Conservation (phyloP, 768 basidiomycete species). For the Auricularia auricula-judae region DNA sequence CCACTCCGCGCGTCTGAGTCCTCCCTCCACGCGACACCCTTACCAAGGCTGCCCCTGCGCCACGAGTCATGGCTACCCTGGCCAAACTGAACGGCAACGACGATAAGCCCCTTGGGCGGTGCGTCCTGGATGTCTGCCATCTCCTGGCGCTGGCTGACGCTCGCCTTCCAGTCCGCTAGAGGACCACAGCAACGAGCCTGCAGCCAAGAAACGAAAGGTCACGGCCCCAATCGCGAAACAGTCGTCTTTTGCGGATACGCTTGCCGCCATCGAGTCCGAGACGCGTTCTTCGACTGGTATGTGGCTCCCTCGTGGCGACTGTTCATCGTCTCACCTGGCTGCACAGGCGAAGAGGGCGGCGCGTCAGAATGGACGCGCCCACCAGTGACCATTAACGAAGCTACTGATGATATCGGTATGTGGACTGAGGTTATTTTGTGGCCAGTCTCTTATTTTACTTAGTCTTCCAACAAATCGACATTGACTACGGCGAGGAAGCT, state of each 20-base stretch:
- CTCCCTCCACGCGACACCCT: background rate
- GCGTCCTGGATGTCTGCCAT: background rate
- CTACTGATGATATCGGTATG: conserved; percentile 60
- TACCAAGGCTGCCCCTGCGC: background rate
- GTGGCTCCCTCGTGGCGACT: conserved; percentile 11
- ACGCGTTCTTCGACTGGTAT: conserved; percentile 31
- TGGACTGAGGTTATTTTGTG: background rate
- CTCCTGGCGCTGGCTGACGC: background rate
- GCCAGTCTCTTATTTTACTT: background rate
- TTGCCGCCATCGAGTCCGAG: conserved; percentile 51
- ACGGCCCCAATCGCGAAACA: conserved; percentile 28
- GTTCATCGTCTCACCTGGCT: no score
- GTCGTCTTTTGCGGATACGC: conserved; percentile 48
- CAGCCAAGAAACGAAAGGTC: conserved; percentile 44
- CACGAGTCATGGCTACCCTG: background rate
- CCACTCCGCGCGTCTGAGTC: background rate
- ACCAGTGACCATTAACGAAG: conserved; percentile 40
- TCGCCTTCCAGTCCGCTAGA: background rate
- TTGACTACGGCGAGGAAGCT: conserved; percentile 56
- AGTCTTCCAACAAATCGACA: conserved; percentile 97
- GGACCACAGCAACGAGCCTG: conserved; percentile 23
- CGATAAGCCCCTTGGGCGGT: background rate
- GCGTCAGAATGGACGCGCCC: conserved; percentile 68
- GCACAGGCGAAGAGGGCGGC: conserved; percentile 62
- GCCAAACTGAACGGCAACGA: background rate